These are phyloP conservation scores for Talaromyces ruber DNA, from an alignment of 495 filamentous ascomycete genomes.

Conservation along the genomic window DNA sequence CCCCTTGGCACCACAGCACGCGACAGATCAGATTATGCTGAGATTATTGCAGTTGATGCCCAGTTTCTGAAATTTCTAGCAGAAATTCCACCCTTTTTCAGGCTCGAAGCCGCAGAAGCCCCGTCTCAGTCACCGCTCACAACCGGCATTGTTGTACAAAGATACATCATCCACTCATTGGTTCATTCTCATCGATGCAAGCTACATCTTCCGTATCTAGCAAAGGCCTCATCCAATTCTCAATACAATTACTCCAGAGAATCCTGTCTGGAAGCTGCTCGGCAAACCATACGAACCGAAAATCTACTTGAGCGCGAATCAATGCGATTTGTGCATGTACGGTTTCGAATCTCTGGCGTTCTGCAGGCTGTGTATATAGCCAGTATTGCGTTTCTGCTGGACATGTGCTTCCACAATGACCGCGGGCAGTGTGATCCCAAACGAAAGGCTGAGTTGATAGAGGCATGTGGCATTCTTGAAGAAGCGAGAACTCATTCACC, in stretches of 20 bases:
- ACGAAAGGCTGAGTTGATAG: conserved; percentile 18
- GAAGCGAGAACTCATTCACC: conserved; percentile 21
- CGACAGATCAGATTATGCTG: conserved; percentile 11
- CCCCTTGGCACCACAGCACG: conserved; percentile 11
- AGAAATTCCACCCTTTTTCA: conserved; percentile 16
- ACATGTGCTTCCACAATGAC: conserved; percentile 20
- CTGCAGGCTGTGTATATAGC: conserved; percentile 28
- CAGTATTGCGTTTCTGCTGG: conserved; percentile 26
- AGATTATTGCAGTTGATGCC: conserved; percentile 21
- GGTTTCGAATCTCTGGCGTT: conserved; percentile 18
- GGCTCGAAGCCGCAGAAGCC: not conserved
- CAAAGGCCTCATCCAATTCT: conserved; percentile 14
- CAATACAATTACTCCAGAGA: conserved; percentile 23
- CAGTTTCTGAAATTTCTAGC: conserved; percentile 19
- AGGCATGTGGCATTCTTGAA: conserved; percentile 27
- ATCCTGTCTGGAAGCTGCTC: conserved; percentile 26
- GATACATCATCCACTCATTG: conserved; percentile 25
- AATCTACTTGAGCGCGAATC: conserved; percentile 11
- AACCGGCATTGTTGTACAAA: conserved; percentile 19
- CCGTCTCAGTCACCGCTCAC: not conserved
- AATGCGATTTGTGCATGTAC: conserved; percentile 13
- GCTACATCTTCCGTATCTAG: conserved; percentile 29
- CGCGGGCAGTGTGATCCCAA: conserved; percentile 5
- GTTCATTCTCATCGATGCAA: conserved; percentile 29
- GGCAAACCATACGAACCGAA: conserved; percentile 22